phyloP scores from a whole-genome alignment of 495 filamentous ascomycete species.

The Penicillium verhagenii region DNA sequence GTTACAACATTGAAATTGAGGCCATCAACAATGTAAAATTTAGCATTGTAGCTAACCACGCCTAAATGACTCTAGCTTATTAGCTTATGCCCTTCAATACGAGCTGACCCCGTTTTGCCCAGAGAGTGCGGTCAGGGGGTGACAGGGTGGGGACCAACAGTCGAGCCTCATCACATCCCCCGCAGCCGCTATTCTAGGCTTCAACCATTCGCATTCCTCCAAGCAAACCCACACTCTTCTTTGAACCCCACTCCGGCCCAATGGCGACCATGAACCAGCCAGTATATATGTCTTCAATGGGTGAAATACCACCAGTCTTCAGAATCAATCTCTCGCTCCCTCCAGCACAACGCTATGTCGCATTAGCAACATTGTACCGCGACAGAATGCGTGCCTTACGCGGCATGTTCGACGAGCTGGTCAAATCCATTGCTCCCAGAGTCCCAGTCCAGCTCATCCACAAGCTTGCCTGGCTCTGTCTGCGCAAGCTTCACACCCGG shows the following conservation, averaged over 20 bases:
- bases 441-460: slow-evolving; percentile 30
- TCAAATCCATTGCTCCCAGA: slow-evolving; percentile 23
- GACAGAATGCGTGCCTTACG: slow-evolving; percentile 39
- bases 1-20: too few species aligned
- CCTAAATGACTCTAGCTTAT: neutral
- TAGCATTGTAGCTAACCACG: too few species aligned
- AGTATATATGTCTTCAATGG: neutral
- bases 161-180: neutral
- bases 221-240: neutral
- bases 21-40: too few species aligned
- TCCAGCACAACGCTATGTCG: slow-evolving; percentile 53
- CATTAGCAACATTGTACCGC: slow-evolving; percentile 45
- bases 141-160: neutral
- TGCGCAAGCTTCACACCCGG: slow-evolving; percentile 48
- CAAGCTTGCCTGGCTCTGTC: slow-evolving; percentile 37
- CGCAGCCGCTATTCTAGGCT: neutral
- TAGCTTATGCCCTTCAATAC: too few species aligned
- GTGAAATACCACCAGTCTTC: slow-evolving; percentile 37
- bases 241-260: neutral
- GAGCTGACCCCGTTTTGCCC: too few species aligned
- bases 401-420: slow-evolving; percentile 48
- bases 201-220: neutral
- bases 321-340: slow-evolving; percentile 59
- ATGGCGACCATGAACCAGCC: slow-evolving; percentile 1
- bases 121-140: neutral